Evolutionary conservation across 164 flowering plant species (phyloP).

Genomic region (Warburgia ugandensis): DNA sequence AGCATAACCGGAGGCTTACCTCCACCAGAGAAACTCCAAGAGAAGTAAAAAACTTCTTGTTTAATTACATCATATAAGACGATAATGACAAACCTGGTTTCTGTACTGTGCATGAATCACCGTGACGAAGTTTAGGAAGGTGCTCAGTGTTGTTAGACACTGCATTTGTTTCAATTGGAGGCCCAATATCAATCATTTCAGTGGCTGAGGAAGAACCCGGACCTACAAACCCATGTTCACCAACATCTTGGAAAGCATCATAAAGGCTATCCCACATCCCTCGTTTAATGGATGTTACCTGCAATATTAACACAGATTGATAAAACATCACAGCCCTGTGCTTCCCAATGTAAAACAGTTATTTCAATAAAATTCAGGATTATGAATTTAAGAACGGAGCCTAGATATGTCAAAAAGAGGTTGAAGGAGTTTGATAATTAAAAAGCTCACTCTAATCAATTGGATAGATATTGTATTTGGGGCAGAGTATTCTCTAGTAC

Average conservation of each 20-base stretch:
- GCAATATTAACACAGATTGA: no score
- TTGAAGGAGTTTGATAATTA: no score
- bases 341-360: no score
- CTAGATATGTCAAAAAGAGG: no score
- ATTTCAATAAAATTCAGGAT: no score
- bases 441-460: no score
- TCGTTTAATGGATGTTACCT: conserved; percentile 64
- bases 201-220: conserved; percentile 14
- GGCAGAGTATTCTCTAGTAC: no score
- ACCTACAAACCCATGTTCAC: conserved; percentile 17
- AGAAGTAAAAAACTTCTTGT: background rate
- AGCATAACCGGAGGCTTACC: no score
- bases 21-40: no score
- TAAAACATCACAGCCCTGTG: background rate
- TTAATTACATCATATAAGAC: background rate
- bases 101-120: conserved; percentile 40
- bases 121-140: conserved; percentile 9
- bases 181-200: conserved; percentile 49
- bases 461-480: no score
- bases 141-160: conserved; percentile 6
- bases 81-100: no score
- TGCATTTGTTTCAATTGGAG: conserved; percentile 23
- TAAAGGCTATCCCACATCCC: conserved; percentile 88
- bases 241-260: conserved; percentile 44
- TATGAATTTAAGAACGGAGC: no score